A percentile compares a stretch with the other conserved stretches of the same genome.
These are phyloP conservation scores for Avena atlantica DNA, from an alignment of 176 grass and related monocot genomes.

Conservation along the genomic window DNA sequence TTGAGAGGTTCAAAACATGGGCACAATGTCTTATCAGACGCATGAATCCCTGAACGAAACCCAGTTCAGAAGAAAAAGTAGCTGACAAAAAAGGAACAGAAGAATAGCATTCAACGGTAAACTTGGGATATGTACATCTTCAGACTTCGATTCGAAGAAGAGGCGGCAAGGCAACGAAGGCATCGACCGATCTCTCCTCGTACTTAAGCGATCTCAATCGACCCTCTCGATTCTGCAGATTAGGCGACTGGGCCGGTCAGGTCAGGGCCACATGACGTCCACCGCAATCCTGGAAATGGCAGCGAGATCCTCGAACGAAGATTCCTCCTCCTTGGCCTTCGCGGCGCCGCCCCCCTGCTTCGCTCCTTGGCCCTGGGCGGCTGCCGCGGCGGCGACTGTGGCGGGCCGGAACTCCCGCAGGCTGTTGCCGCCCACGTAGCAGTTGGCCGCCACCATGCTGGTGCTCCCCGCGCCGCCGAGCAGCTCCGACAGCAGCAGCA, in stretches of 20 bases:
- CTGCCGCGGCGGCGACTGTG: not conserved
- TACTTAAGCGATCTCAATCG: not conserved
- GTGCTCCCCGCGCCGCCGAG: constrained; percentile 46
- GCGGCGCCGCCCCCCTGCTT: not conserved
- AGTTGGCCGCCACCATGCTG: constrained; percentile 39
- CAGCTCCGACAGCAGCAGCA: constrained; percentile 58
- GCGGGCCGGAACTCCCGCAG: constrained; percentile 41
- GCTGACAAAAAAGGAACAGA: not conserved
- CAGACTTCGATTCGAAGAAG: not conserved
- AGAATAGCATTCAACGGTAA: not conserved
- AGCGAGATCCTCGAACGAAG: constrained; percentile 45
- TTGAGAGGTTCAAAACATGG: not conserved
- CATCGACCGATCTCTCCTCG: not conserved
- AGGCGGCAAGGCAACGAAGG: not conserved
- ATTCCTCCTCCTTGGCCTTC: not conserved
- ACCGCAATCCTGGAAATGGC: constrained; percentile 34
- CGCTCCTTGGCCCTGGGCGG: not conserved
- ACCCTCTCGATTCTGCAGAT: not conserved
- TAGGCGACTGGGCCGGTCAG: not conserved
- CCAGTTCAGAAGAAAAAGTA: too few relatives aligned
- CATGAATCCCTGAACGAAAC: not conserved
- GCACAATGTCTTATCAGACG: not conserved
- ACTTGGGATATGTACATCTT: constrained; percentile 11
- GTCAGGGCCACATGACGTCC: constrained; percentile 58
- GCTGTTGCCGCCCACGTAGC: constrained; percentile 50